Base-by-base conservation (phyloP, 148 eudicot genomes). In the Oxyria digyna region DNA sequence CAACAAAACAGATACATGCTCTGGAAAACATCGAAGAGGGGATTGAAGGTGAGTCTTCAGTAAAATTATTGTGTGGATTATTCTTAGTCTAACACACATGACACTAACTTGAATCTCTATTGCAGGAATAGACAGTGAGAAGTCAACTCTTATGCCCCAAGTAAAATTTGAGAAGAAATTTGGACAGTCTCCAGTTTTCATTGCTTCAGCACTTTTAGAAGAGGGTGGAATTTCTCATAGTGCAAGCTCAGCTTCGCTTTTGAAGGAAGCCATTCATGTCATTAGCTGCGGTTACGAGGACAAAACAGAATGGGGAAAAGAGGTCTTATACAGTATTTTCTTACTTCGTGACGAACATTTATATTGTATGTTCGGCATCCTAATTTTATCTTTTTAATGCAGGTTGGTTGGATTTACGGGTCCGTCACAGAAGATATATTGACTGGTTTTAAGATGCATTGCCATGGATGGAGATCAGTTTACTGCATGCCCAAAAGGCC, bases 321-420 rank as follows among this genome's bases (percentile, higher is more conserved):
- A 91, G 96, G 65, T 59, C 65, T 31, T 13, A 29, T 7, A 11
- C 17, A 52, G 10, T 29, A 37, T 59, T 29, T 29, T 18, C 27
- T 10, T 29, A 31, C 2, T 14, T 29, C 15, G 8, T 14, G 27
- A 59, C 65, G 31, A 15, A 6, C 21, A 26, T 59, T 42, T 20
- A 35, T 43, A 1, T 12, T 43, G n/a, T 17, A 26, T 23, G 26
- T 23, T 23, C 11, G 38, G 38, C 10, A 10, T 67, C 0, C 15
- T 27, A 13, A 11, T 24, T 37, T n/a, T 32, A 0, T 43, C 4
- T 67, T 26, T 2, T 8, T 0, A 14, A 42, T 67, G 23, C 80
- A 92, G 97, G 85, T 89, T 73, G 98, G 98, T 3, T 93, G 98
- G 98, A 93, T 93, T 68, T 93, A 93, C 37, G 98, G 98, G 55